Evolutionary conservation across 495 filamentous ascomycete genomes (phyloP).

Genomic region (Xylaria intraflava): DNA sequence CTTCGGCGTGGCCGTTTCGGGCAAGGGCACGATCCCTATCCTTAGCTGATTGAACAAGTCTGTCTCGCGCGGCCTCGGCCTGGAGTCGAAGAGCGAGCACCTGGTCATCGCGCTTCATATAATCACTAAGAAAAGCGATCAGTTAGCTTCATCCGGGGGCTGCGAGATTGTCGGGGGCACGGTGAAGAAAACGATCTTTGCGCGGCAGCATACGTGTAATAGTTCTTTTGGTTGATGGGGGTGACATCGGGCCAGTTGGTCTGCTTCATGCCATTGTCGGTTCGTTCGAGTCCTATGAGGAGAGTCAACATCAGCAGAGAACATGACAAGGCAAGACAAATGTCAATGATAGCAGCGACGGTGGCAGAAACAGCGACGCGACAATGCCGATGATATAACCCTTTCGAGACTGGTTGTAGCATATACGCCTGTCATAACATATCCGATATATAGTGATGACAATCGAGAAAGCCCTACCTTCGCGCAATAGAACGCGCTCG

Average conservation of each 20-base stretch:
- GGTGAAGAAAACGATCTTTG: background rate
- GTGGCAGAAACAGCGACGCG: no score
- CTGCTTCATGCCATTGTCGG: constrained; percentile 94
- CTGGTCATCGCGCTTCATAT: constrained; percentile 96
- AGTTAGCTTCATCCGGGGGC: background rate
- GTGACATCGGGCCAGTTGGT: constrained; percentile 87
- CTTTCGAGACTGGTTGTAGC: no score
- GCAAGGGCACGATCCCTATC: constrained; percentile 81
- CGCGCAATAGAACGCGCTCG: constrained; percentile 46
- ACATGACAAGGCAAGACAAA: background rate
- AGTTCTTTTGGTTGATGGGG: constrained; percentile 98
- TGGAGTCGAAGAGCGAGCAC: constrained; percentile 81
- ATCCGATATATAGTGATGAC: no score
- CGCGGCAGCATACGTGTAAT: constrained; percentile 75
- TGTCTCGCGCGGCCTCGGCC: constrained; percentile 70
- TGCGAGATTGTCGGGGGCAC: background rate
- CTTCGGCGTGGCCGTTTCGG: constrained; percentile 58
- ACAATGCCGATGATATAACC: no score
- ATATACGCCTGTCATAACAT: no score
- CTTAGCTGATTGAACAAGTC: constrained; percentile 74
- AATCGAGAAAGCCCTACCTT: constrained; percentile 43
- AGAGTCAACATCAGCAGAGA: background rate
- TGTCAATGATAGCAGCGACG: background rate
- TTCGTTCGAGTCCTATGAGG: constrained; percentile 73
- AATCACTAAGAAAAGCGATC: constrained; percentile 55